Conservation (phyloP, 2,329 filamentous ascomycete species). For the Orbilia javanica region DNA sequence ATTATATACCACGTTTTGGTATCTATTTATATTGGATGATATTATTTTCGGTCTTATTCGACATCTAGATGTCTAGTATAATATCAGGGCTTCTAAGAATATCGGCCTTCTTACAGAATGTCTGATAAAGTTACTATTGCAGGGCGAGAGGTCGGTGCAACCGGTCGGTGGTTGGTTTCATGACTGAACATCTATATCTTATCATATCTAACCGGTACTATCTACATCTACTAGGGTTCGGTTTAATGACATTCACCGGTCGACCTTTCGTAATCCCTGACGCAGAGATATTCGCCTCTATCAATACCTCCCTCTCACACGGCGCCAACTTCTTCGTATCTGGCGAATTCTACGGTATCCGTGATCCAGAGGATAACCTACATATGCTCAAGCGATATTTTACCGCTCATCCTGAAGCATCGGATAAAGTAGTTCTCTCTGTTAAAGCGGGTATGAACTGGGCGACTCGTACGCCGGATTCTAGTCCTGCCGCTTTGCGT, state of each 20-base stretch:
- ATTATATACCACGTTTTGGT: not conserved
- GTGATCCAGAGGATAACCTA: conserved; percentile 70
- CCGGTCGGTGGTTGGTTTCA: not conserved
- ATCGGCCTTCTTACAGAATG: not conserved
- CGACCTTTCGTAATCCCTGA: conserved; percentile 63
- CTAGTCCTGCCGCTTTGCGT: conserved; percentile 70
- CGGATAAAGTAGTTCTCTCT: conserved; percentile 72
- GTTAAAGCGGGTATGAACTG: conserved; percentile 72
- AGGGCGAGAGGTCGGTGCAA: conserved; percentile 34
- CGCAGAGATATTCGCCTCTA: conserved; percentile 70
- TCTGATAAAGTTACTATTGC: conserved; percentile 26
- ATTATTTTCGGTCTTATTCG: not conserved
- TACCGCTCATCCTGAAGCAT: conserved; percentile 72
- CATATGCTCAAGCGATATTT: conserved; percentile 75
- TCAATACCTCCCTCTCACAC: conserved; percentile 68
- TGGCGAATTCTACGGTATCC: conserved; percentile 75
- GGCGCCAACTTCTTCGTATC: conserved; percentile 73
- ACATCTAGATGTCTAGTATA: not conserved
- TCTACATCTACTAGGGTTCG: conserved; percentile 26
- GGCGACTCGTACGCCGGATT: conserved; percentile 67
- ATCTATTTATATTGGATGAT: not conserved
- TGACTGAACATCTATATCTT: not conserved
- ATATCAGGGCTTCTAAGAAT: not conserved
- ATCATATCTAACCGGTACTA: not conserved
- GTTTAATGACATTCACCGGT: conserved; percentile 63